Evolutionary conservation across 495 filamentous ascomycete genomes (phyloP).

Genomic region (Durotheca rogersii): DNA sequence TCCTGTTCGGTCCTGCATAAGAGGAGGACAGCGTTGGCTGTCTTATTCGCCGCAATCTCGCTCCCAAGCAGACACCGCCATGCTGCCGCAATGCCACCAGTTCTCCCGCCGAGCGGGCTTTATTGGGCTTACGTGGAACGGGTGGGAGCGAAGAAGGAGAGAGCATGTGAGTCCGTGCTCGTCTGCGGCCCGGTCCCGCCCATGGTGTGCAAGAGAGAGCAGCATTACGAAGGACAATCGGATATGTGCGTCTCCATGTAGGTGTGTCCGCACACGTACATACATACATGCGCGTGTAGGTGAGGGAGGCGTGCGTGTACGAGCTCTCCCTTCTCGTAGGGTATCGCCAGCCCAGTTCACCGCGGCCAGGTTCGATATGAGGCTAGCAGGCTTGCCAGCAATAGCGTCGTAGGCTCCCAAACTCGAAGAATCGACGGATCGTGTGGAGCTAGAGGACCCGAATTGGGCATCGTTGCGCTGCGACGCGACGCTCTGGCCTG

Average conservation of each 20-base stretch:
- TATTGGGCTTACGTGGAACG: constrained; percentile 10
- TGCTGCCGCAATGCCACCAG: constrained; percentile 15
- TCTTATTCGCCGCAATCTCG: constrained; percentile 20
- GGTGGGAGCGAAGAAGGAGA: constrained; percentile 11
- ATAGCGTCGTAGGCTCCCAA: constrained; percentile 15
- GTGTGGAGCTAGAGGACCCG: constrained; percentile 21
- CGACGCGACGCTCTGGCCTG: constrained; percentile 8
- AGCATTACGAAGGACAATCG: background rate
- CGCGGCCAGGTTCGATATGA: constrained; percentile 6
- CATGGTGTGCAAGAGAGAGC: constrained; percentile 6
- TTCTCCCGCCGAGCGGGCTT: constrained; percentile 12
- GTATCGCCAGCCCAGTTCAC: constrained; percentile 13
- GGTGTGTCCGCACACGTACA: too few species aligned
- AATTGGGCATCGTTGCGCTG: constrained; percentile 30
- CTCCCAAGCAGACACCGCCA: constrained; percentile 22
- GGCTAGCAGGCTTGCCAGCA: constrained; percentile 14
- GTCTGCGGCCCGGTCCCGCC: constrained; percentile 4
- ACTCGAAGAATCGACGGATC: constrained; percentile 26
- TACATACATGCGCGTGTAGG: constrained; percentile 3
- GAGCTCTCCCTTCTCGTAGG: constrained; percentile 10
- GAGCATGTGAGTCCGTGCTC: constrained; percentile 26
- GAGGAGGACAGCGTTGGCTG: constrained; percentile 12
- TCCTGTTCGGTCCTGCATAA: constrained; percentile 33
- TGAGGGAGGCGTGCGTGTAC: constrained; percentile 15
- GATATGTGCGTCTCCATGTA: too few species aligned